Percentiles rank a stretch among this genome's conserved stretches.
phyloP scores from a whole-genome alignment of 495 filamentous ascomycete species.

The Penicillium parvum region DNA sequence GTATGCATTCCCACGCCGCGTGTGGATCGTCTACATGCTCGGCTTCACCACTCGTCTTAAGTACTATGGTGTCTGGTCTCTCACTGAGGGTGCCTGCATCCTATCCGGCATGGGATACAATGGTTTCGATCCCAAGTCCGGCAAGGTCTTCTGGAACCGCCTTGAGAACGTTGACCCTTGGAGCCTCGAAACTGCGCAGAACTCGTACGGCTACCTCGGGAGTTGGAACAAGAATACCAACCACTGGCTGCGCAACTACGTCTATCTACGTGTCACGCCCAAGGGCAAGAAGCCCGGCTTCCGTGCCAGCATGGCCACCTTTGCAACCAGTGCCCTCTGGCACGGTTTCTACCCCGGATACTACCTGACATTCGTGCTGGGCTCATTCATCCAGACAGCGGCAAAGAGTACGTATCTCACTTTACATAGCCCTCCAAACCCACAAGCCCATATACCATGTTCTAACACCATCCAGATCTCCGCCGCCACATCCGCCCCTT shows the following conservation, averaged over 20 bases:
- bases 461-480: constrained; percentile 54
- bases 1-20: constrained; percentile 63
- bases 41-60: constrained; percentile 76
- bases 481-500: constrained; percentile 89
- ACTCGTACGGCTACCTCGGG: constrained; percentile 80
- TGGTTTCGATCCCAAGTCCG: constrained; percentile 77
- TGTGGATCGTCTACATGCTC: constrained; percentile 77
- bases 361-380: constrained; percentile 85
- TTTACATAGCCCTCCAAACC: background rate
- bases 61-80: constrained; percentile 92
- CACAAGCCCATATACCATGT: background rate
- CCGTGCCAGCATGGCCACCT: constrained; percentile 89
- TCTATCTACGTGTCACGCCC: constrained; percentile 93
- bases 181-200: constrained; percentile 83
- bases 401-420: constrained; percentile 76
- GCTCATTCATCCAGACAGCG: constrained; percentile 82
- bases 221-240: constrained; percentile 99
- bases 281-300: constrained; percentile 96
- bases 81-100: constrained; percentile 94
- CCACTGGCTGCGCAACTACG: constrained; percentile 91
- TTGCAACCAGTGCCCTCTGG: constrained; percentile 92
- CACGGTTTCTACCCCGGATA: constrained; percentile 98
- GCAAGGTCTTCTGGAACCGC: constrained; percentile 82
- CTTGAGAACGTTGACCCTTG: constrained; percentile 81
- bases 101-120: constrained; percentile 92